Percentiles rank a stretch among this genome's conserved stretches.
Evolutionary conservation across 805 yeast species (phyloP).

Genomic region (Candida wancherniae): DNA sequence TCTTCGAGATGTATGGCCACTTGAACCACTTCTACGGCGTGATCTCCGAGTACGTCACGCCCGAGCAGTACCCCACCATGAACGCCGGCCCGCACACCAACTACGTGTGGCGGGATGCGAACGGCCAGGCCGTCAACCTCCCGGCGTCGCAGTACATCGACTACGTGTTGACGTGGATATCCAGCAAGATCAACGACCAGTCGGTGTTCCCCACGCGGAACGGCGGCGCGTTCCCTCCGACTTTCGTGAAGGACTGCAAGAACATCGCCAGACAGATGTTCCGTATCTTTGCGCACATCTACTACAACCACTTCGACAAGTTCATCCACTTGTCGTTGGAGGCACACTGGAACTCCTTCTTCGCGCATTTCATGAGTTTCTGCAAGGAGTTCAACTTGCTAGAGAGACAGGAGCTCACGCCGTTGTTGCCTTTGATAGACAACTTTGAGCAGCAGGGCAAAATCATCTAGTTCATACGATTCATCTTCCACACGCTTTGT

Average conservation of each 20-base stretch:
- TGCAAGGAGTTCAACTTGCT: conserved; percentile 78
- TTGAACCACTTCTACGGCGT: conserved; percentile 85
- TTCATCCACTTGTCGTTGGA: conserved; percentile 87
- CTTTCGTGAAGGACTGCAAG: conserved; percentile 74
- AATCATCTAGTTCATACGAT: conserved; percentile 46
- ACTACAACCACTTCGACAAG: conserved; percentile 91
- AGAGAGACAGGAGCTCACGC: conserved; percentile 75
- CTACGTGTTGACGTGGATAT: conserved; percentile 85
- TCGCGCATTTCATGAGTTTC: conserved; percentile 89
- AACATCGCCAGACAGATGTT: conserved; percentile 90
- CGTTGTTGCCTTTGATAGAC: conserved; percentile 71
- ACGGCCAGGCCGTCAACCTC: conserved; percentile 71
- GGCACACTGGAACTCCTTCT: conserved; percentile 97
- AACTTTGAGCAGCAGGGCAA: conserved; percentile 83
- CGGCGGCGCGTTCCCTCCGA: conserved; percentile 86
- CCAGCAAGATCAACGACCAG: conserved; percentile 83
- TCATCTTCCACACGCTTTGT: no score
- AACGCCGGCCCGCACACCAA: conserved; percentile 91
- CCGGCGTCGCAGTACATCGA: conserved; percentile 95
- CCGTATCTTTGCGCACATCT: conserved; percentile 91
- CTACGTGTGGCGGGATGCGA: conserved; percentile 82
- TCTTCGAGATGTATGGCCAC: conserved; percentile 83
- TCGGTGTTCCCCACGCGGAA: conserved; percentile 85
- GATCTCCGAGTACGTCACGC: conserved; percentile 86
- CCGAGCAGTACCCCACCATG: conserved; percentile 89